Evolutionary conservation across 768 basidiomycete genomes (phyloP), one percentile per base, ranked within the genome.

Genomic region (Kwoniella newhampshirensis): DNA sequence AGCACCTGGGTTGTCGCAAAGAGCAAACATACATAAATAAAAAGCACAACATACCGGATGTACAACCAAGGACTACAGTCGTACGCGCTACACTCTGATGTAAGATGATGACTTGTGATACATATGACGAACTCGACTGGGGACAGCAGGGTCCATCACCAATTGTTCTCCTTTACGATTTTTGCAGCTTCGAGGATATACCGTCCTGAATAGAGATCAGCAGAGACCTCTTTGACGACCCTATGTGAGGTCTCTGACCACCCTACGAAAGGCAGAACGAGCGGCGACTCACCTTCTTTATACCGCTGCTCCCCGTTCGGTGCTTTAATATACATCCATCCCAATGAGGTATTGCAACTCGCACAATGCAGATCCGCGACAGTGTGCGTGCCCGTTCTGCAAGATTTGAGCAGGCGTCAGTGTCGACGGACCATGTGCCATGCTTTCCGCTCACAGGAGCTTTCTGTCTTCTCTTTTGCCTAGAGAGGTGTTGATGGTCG

Each of bases 161-260:
- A 77, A 27, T 67, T 68, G 35, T 75, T 76, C 66, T 76, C 75
- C 63, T 77, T 77, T 57, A 76, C 60, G 6, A 76, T 61, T 57
- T 66, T 67, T 23, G 66, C 70, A 1, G 65, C 63, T 49, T 77
- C 76, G 21, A 76, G 54, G 40, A 77, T 77, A 49, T 67, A 75
- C 41, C 70, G 58, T 2, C 72, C 71, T 70, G n/a, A n/a, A n/a
- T 32, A 18, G 21, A 35, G 7, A 15, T 26, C 23, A 17, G 53
- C 36, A 23, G 43, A 30, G 7, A 21, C 6, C 7, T 25, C 42
- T 15, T 11, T 9, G 36, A 37, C 11, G n/a, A 37, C 36, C 36
- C 36, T 37, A 37, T n/a, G n/a, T n/a, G n/a, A n/a, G n/a, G n/a
- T n/a, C n/a, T n/a, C n/a, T n/a, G n/a, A n/a, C n/a, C n/a, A n/a